Conservation (phyloP, 306 rosid species). For the Cucumis sativus region Cucumber_9930_V3 NC_026661.2:5801501-5802000, state of each 20-base stretch:
- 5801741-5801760: not conserved
- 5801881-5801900: no score
- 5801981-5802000: no score
- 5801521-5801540: slow-evolving; percentile 42
- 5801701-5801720: not conserved
- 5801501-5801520: slow-evolving; percentile 83
- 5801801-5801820: no score
- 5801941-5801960: no score
- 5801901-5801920: no score
- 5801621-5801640: not conserved
- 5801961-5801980: no score
- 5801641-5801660: not conserved
- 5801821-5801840: no score
- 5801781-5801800: not conserved
- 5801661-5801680: not conserved
- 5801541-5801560: slow-evolving; percentile 5
- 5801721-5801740: not conserved
- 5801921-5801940: no score
- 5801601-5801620: not conserved
- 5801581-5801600: not conserved
- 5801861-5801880: no score
- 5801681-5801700: not conserved
- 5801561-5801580: not conserved
- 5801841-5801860: no score
- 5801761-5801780: not conserved